These are phyloP conservation scores for Tylopilus sp. DNA, from an alignment of 1,284 basidiomycete genomes.

Conservation along the genomic window DNA sequence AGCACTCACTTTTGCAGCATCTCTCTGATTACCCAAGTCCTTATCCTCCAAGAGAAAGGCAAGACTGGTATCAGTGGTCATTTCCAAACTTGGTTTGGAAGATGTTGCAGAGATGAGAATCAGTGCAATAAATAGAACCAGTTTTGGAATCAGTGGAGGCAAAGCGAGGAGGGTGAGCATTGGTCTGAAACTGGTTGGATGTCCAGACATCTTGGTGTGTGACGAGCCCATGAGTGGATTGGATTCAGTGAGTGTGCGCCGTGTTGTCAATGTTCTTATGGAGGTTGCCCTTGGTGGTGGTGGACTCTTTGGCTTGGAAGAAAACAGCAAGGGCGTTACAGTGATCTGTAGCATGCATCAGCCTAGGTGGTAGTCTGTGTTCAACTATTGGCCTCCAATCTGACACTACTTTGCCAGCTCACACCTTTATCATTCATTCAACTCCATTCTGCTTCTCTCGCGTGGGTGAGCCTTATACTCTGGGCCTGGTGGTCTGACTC, in stretches of 20 bases:
- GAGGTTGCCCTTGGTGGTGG: constrained; percentile 65
- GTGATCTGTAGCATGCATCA: constrained; percentile 88
- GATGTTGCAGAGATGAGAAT: constrained; percentile 73
- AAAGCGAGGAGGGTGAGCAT: constrained; percentile 85
- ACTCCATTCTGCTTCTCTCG: constrained; percentile 76
- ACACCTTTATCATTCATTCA: constrained; percentile 81
- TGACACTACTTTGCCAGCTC: constrained; percentile 46
- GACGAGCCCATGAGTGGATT: constrained; percentile 84
- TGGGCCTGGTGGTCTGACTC: constrained; percentile 68
- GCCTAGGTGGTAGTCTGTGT: constrained; percentile 53
- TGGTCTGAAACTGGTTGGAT: constrained; percentile 77
- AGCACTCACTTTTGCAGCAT: constrained; percentile 80
- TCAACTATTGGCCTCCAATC: not conserved
- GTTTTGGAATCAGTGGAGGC: constrained; percentile 81
- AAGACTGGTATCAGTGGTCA: constrained; percentile 65
- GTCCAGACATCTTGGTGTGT: constrained; percentile 77
- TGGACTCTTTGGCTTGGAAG: constrained; percentile 22
- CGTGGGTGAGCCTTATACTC: constrained; percentile 79
- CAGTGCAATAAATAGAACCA: constrained; percentile 51
- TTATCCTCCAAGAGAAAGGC: constrained; percentile 66
- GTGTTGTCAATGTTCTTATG: constrained; percentile 74
- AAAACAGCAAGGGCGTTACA: constrained; percentile 40
- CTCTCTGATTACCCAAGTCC: constrained; percentile 78
- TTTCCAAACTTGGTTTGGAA: constrained; percentile 74
- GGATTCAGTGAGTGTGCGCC: constrained; percentile 83